A percentile compares a stretch with the other conserved stretches of the same genome.
phyloP scores from a whole-genome alignment of 768 basidiomycete genomes.

The Leccinum boreale region DNA sequence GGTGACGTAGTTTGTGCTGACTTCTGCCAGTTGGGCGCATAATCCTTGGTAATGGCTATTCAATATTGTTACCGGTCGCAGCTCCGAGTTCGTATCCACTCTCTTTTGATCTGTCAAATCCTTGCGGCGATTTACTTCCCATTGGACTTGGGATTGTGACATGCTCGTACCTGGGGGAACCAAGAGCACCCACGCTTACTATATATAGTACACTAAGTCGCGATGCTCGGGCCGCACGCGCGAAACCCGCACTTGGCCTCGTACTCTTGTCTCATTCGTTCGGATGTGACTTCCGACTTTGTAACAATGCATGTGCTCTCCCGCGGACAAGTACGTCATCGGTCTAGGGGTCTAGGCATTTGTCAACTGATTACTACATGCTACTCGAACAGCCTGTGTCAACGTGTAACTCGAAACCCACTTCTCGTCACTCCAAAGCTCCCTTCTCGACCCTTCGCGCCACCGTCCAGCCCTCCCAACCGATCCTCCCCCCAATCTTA shows the following conservation, averaged over 20 bases:
- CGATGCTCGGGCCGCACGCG: too few relatives aligned
- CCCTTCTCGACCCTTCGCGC: conserved; percentile 22
- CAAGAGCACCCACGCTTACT: not conserved
- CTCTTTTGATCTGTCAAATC: too few relatives aligned
- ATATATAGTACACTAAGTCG: not conserved
- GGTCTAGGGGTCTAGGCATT: not conserved
- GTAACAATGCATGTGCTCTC: not conserved
- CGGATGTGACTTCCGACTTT: too few relatives aligned
- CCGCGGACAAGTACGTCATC: not conserved
- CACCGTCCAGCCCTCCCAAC: conserved; percentile 42
- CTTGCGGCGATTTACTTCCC: not conserved
- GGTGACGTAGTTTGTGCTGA: too few relatives aligned
- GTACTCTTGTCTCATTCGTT: too few relatives aligned
- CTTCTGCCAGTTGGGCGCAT: too few relatives aligned
- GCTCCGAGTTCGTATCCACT: too few relatives aligned
- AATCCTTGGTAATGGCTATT: too few relatives aligned
- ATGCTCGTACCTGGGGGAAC: not conserved
- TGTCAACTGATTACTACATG: too few relatives aligned
- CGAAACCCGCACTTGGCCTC: too few relatives aligned
- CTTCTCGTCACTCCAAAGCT: not conserved
- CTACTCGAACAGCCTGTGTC: not conserved
- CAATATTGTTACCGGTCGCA: too few relatives aligned
- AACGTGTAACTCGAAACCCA: not conserved
- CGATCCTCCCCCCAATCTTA: conserved; percentile 40
- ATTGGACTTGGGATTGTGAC: not conserved